A percentile compares a stretch with the other conserved stretches of the same genome.
Evolutionary conservation across 352 stramenopile species (phyloP).

Genomic region (Saprolegnia diclina): DNA sequence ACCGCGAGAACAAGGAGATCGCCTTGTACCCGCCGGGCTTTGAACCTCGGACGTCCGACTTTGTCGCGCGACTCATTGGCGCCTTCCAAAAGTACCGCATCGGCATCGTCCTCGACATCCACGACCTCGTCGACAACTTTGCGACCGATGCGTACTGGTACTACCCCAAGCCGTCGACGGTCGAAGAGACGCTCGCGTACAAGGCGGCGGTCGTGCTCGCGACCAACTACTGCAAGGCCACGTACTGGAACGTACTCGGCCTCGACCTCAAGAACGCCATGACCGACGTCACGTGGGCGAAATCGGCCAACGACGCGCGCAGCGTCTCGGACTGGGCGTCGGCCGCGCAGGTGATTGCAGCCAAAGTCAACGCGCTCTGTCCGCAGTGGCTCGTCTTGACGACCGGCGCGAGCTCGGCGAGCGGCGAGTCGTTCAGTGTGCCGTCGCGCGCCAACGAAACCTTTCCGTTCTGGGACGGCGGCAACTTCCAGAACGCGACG

Average conservation of each 20-base stretch:
- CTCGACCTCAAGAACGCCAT: slow-evolving; percentile 64
- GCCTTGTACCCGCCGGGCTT: slow-evolving; percentile 35
- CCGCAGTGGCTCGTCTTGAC: slow-evolving; percentile 25
- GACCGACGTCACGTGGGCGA: slow-evolving; percentile 37
- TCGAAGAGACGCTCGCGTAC: slow-evolving; percentile 44
- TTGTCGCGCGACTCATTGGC: slow-evolving; percentile 49
- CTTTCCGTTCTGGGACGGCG: slow-evolving; percentile 2
- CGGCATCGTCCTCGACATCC: slow-evolving; percentile 55
- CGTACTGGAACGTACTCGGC: slow-evolving; percentile 61
- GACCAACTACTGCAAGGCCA: slow-evolving; percentile 21
- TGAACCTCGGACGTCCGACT: slow-evolving; percentile 45
- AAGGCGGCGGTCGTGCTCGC: slow-evolving; percentile 30
- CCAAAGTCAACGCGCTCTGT: slow-evolving; percentile 24
- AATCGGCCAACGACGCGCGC: slow-evolving; percentile 28
- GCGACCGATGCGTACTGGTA: slow-evolving; percentile 60
- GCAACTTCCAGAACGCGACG: slow-evolving; percentile 22
- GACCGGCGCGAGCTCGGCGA: background rate
- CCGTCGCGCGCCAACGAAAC: background rate
- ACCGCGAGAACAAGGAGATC: slow-evolving; percentile 56
- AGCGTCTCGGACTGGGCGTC: slow-evolving; percentile 8
- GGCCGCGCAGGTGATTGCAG: slow-evolving; percentile 12
- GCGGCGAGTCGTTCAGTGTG: background rate
- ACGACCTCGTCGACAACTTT: slow-evolving; percentile 44
- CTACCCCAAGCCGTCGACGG: slow-evolving; percentile 44
- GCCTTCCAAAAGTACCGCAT: slow-evolving; percentile 47